Base-by-base conservation (phyloP, 768 basidiomycete genomes). In the Russula foetens region DNA sequence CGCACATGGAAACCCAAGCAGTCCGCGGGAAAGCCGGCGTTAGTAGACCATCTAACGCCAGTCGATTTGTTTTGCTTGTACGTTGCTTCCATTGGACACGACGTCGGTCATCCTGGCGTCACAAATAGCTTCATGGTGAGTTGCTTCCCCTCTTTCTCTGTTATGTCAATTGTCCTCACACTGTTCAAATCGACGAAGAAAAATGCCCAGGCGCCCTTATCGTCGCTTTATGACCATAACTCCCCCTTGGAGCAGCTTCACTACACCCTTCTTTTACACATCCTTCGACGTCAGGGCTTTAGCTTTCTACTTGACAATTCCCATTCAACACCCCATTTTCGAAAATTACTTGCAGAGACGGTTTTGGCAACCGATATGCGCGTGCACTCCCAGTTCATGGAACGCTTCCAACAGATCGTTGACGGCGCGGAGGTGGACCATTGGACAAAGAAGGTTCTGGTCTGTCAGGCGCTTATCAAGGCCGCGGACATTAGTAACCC, bases 401-500 rank as follows among this genome's bases (percentile, higher is more conserved):
- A 75, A 43, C 76, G 83, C 44, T 84, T 96, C 63, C 71, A 77
- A 63, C 69, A 69, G 7, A 68, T 85, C 26, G 72, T 86, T 41
- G 68, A 71, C 3, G 80, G 78, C 23, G 65, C 70, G 14, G 72
- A 72, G 23, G 70, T 67, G 19, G 69, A 78, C 11, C 67, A 81
- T 46, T 74, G 67, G 58, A 68, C 75, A 53, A 69, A 74, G 65
- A 80, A 88, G 66, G 76, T 89, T 26, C 73, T 96, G 55, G 72
- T 93, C 24, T 96, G 92, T 70, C 93, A 98, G 68, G 89, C 90
- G 3, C 75, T 99, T 53, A 85, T 99, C 71, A 98, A 99, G 73
- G 97, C 95, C 69, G 94, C 96, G 19, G 97, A 99, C 74, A 98
- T 99, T 69, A 94, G 92, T 71, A 99, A 99, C 71, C 96, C 97